These are phyloP conservation scores for Vitis vinifera DNA, from an alignment of 164 flowering plant genomes.

Conservation along the genomic window DNA sequence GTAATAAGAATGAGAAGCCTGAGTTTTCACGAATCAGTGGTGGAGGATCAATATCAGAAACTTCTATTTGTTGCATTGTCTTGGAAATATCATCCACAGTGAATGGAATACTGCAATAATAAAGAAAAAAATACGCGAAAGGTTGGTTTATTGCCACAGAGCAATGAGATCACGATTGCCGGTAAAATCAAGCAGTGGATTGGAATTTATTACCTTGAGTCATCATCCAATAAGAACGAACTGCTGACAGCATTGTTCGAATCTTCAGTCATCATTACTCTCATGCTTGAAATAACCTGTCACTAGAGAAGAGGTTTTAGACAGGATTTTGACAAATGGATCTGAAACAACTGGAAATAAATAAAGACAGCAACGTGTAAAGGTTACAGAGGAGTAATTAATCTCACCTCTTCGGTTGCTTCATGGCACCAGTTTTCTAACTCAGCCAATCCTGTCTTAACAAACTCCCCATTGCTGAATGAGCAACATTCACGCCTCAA, in stretches of 20 bases:
- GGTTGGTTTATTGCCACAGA: no score
- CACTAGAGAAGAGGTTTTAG: not conserved
- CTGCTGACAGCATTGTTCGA: constrained; percentile 71
- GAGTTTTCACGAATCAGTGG: constrained; percentile 72
- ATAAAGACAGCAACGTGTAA: no score
- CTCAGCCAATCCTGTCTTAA: no score
- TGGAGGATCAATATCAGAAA: constrained; percentile 74
- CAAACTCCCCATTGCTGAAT: no score
- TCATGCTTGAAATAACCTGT: constrained; percentile 77
- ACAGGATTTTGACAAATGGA: not conserved
- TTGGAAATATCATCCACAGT: constrained; percentile 73
- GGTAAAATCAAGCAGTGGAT: no score
- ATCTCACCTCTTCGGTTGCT: no score
- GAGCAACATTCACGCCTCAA: no score
- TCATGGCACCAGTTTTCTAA: no score
- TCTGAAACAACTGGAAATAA: not conserved
- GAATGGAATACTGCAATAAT: constrained; percentile 68
- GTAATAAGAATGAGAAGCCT: constrained; percentile 65
- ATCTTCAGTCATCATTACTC: constrained; percentile 76
- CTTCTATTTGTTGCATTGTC: constrained; percentile 56
- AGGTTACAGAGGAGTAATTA: no score
- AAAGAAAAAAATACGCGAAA: no score
- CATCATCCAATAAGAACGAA: constrained; percentile 76
- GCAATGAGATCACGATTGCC: not conserved
- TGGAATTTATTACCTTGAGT: constrained; percentile 52